phyloP scores from a whole-genome alignment of 116 monocot species.

The Iris pallida region DNA sequence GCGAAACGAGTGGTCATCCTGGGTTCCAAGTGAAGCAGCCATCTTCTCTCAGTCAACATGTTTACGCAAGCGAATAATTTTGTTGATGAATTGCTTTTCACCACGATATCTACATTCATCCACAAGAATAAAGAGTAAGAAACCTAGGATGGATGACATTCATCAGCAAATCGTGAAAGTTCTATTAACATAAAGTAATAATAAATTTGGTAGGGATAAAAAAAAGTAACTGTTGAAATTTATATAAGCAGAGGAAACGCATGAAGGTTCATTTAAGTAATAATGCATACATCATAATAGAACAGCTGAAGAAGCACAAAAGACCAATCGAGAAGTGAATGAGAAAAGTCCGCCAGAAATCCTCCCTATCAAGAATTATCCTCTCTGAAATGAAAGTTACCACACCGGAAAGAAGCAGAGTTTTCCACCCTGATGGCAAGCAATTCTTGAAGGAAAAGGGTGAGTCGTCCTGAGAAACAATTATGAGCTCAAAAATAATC shows the following conservation, averaged over 20 bases:
- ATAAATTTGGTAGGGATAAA: neutral
- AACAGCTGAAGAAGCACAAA: constrained; percentile 45
- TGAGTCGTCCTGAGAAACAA: constrained; percentile 37
- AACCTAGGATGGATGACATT: neutral
- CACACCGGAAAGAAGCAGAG: constrained; percentile 46
- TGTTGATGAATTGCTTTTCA: constrained; percentile 67
- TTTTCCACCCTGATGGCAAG: constrained; percentile 81
- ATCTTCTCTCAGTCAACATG: constrained; percentile 35
- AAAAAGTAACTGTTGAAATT: neutral
- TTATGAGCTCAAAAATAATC: neutral
- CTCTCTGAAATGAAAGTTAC: constrained; percentile 64
- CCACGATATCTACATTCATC: constrained; percentile 43
- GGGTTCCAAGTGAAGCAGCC: neutral
- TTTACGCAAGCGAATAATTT: constrained; percentile 26
- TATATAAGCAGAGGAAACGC: neutral
- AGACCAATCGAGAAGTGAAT: constrained; percentile 62
- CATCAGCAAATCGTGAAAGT: neutral
- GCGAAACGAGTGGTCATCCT: no score
- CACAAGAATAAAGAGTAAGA: constrained; percentile 9
- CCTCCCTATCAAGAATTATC: constrained; percentile 45
- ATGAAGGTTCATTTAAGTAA: constrained; percentile 4
- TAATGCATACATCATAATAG: constrained; percentile 57
- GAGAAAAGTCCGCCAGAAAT: constrained; percentile 70
- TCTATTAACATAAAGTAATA: neutral
- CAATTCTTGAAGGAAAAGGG: constrained; percentile 60